Conservation (phyloP, 805 yeast species). For the Kodamaea kaohsiungensis region DNA sequence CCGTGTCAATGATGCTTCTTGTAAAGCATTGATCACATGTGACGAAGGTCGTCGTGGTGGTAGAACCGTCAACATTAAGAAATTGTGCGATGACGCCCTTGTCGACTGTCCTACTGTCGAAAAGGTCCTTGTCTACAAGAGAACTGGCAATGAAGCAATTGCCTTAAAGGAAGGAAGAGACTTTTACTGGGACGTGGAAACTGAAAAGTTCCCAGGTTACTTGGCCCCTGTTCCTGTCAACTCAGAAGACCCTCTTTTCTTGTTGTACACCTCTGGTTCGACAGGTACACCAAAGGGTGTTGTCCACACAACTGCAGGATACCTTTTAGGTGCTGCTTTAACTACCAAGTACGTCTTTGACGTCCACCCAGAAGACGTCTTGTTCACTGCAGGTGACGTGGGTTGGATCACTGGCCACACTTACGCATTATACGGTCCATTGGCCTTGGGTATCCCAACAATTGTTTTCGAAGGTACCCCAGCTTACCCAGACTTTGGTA, state of each 20-base stretch:
- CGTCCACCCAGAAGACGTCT: slow-evolving; percentile 68
- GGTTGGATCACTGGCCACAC: slow-evolving; percentile 94
- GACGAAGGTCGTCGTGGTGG: slow-evolving; percentile 87
- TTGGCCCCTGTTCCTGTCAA: slow-evolving; percentile 72
- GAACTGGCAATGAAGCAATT: slow-evolving; percentile 64
- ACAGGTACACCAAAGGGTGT: slow-evolving; percentile 91
- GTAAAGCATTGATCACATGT: slow-evolving; percentile 72
- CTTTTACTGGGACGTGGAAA: slow-evolving; percentile 75
- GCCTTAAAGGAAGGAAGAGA: slow-evolving; percentile 60
- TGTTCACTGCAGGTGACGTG: slow-evolving; percentile 87
- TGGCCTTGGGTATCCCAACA: slow-evolving; percentile 73
- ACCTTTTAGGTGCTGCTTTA: slow-evolving; percentile 68
- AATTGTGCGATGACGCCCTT: slow-evolving; percentile 80
- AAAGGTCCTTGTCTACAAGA: slow-evolving; percentile 69
- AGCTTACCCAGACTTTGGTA: slow-evolving; percentile 75
- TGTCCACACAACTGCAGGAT: slow-evolving; percentile 80
- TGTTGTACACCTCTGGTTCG: slow-evolving; percentile 83
- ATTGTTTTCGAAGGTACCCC: slow-evolving; percentile 87
- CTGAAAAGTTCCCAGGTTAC: slow-evolving; percentile 64
- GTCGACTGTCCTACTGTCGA: slow-evolving; percentile 63
- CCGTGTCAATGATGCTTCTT: slow-evolving; percentile 70
- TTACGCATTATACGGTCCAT: slow-evolving; percentile 80
- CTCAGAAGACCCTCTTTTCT: slow-evolving; percentile 80
- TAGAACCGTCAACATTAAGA: slow-evolving; percentile 75
- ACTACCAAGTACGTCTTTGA: slow-evolving; percentile 79